Evolutionary conservation across 108 stramenopile genomes (phyloP).

Genomic region (Nitzschia sp.): DNA sequence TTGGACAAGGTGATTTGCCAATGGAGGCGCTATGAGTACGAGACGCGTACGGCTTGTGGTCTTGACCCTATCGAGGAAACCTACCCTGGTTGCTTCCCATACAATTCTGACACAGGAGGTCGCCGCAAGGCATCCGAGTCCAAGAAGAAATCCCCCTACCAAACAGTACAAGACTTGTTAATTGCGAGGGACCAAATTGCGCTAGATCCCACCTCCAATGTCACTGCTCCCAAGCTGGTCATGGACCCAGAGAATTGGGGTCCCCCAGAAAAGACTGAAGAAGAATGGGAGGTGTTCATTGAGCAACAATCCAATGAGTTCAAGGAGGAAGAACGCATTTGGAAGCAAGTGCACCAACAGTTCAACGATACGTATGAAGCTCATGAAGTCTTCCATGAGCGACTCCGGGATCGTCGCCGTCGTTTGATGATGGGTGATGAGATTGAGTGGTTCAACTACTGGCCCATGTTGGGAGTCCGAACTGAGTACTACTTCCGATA

Average conservation of each 20-base stretch:
- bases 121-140: neutral
- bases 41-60: conserved; percentile 39
- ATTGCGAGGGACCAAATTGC: conserved; percentile 16
- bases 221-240: conserved; percentile 1
- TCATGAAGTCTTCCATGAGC: conserved; percentile 19
- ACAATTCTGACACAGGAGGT: neutral
- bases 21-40: conserved; percentile 46
- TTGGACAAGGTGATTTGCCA: conserved; percentile 55
- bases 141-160: conserved; percentile 1
- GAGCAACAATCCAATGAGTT: conserved; percentile 11
- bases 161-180: conserved; percentile 14
- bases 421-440: conserved; percentile 24
- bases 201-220: neutral
- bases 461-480: conserved; percentile 29
- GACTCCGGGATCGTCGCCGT: conserved; percentile 17
- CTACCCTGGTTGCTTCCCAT: conserved; percentile 35
- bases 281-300: conserved; percentile 26
- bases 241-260: conserved; percentile 26
- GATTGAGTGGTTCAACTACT: conserved; percentile 35
- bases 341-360: conserved; percentile 6
- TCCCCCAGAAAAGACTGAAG: conserved; percentile 12
- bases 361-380: conserved; percentile 17
- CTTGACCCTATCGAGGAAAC: conserved; percentile 20
- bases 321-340: conserved; percentile 18
- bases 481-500: conserved; percentile 39